phyloP scores from a whole-genome alignment of 345 rosid genomes.

The Psidium friedrichsthalianum region DNA sequence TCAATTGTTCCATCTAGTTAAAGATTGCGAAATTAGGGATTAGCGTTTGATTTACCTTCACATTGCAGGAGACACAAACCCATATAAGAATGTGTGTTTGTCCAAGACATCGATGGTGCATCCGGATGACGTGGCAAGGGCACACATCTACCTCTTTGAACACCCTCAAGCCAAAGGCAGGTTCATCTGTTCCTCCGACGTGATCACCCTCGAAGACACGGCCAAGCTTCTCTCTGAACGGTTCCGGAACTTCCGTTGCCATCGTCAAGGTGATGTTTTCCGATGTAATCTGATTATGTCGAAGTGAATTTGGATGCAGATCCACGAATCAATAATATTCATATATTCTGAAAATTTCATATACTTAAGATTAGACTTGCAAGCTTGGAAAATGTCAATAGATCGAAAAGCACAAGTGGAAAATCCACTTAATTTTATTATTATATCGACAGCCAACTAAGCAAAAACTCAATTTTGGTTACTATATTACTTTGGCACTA shows the following conservation, averaged over 20 bases:
- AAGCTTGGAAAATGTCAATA: too few species aligned
- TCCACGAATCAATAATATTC: not conserved
- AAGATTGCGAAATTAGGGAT: not conserved
- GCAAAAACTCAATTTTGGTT: too few species aligned
- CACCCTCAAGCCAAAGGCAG: conserved; percentile 37
- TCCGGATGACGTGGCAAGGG: conserved; percentile 39
- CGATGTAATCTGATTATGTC: not conserved
- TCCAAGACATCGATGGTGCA: not conserved
- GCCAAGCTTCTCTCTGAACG: conserved; percentile 15
- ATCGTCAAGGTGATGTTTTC: too few species aligned
- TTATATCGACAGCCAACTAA: too few species aligned
- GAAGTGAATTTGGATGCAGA: not conserved
- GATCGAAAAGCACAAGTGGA: too few species aligned
- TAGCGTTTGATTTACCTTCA: not conserved
- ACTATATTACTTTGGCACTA: not conserved
- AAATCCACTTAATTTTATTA: too few species aligned
- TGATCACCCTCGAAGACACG: conserved; percentile 21
- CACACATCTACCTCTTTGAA: conserved; percentile 43
- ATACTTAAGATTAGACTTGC: not conserved
- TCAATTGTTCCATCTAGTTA: not conserved
- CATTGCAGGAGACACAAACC: not conserved
- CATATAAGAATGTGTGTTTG: not conserved
- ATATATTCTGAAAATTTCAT: not conserved
- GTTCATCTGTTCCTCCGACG: conserved; percentile 35
- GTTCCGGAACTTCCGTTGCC: conserved; percentile 13